phyloP scores from a whole-genome alignment of 768 basidiomycete genomes.

The Mycena pura region DNA sequence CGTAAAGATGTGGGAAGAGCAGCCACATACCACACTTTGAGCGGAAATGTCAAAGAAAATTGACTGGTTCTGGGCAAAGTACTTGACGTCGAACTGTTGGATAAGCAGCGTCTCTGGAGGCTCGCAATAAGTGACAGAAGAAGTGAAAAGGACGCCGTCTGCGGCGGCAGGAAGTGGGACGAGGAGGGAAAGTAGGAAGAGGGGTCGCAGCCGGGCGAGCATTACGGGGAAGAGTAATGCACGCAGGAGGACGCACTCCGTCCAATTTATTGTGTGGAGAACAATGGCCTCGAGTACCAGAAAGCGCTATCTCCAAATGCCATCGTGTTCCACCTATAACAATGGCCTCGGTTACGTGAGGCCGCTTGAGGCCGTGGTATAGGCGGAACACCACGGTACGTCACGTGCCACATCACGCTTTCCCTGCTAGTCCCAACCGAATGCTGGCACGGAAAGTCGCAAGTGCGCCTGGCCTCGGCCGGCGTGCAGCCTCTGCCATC shows the following conservation, averaged over 20 bases:
- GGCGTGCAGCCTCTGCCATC: constrained; percentile 78
- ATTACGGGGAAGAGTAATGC: background rate
- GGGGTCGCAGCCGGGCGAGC: constrained; percentile 46
- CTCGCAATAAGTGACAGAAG: constrained; percentile 87
- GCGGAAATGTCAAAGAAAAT: constrained; percentile 87
- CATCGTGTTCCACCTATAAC: too few species aligned
- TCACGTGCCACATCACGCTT: background rate
- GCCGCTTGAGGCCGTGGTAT: background rate
- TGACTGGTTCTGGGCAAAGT: constrained; percentile 73
- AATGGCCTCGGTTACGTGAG: too few species aligned
- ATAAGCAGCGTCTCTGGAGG: constrained; percentile 82
- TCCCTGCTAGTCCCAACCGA: background rate
- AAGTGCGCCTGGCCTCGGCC: constrained; percentile 56
- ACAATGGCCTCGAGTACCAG: too few species aligned
- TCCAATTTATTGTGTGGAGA: background rate
- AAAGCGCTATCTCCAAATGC: too few species aligned
- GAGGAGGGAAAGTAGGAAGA: constrained; percentile 37
- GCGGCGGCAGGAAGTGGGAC: constrained; percentile 9
- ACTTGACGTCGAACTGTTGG: constrained; percentile 77
- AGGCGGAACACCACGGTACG: background rate
- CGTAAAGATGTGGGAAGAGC: background rate
- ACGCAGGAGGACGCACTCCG: background rate
- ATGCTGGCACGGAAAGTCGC: constrained; percentile 58
- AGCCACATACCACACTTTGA: constrained; percentile 76
- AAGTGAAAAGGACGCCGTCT: constrained; percentile 55